Evolutionary conservation across 1,139 yeast species (phyloP), one percentile per base, ranked within the genome.

Genomic region (Debaryomycetaceae sp.): DNA sequence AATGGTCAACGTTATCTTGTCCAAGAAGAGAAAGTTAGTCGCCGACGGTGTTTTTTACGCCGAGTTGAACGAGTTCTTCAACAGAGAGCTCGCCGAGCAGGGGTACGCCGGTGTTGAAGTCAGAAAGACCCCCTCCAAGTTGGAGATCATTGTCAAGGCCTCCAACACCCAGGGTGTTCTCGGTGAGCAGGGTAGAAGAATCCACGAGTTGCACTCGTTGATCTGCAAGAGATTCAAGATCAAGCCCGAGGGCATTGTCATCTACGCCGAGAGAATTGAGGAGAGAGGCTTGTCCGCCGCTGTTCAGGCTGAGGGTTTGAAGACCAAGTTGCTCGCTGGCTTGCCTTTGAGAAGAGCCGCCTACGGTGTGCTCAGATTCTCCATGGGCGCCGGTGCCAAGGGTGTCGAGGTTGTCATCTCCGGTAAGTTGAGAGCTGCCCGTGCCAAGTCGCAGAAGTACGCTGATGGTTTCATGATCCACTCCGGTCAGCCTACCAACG

Each of bases 31-130:
- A 80, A 82, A 81, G 81, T 75, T 81, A 59, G 96, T 89, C 71
- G 96, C 96, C 72, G 99, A 91, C 79, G 99, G 99, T 85, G 99
- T 91, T 63, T 86, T 91, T 82, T 91, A 83, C 94, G 99, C 99
- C 73, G 99, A 91, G 78, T 78, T 91, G 66, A 91, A 91, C 83
- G 98, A 91, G 78, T 91, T 91, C 93, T 93, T 91, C 86, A 86
- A 97, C 80, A 88, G 97, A 78, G 98, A 91, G 75, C 84, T 91
- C 65, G 95, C 98, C 59, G 98, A 91, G 77, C 96, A 91, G 76
- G 99, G 99, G 65, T 91, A 91, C 81, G 93, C 98, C 59, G 99
- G 99, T 77, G 96, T 91, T 62, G 98, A 93, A 77, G 96, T 93
- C 69, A 86, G 97, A 78, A 86, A 86, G 65, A 88, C 96, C 65